Base-by-base conservation (phyloP, 768 basidiomycete species). In the Rhodotorula diobovata region DNA sequence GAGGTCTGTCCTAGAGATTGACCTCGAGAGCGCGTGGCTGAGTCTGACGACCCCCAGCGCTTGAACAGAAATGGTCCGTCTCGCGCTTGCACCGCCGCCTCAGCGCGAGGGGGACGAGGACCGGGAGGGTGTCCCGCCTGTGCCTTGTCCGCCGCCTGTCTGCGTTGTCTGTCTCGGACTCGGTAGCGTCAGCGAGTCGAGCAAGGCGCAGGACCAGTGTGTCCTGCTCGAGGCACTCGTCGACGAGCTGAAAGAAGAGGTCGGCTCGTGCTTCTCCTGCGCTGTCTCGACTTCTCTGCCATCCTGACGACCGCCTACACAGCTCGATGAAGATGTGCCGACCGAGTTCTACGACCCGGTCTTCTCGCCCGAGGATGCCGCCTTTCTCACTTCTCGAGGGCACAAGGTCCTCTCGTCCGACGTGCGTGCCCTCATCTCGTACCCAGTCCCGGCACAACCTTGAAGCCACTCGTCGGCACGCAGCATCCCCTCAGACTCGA, bases 141-240 rank as follows among this genome's bases (percentile, higher is more conserved):
- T 35, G 20, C 37, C 61, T 0, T 74, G 66, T 45, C 68, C 68
- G 4, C 12, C 21, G 23, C 73, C 73, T 2, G 46, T 14, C 5
- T 35, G 56, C 7, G 63, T 71, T 20, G 69, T 75, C 4, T 76
- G 75, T 41, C 56, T 76, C 11, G 75, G 75, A 2, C 51, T 76
- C 25, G 75, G 75, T 1, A 73, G 70, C 37, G 23, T 76, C 7
- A 35, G 58, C n/a, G 74, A 75, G 20, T 71, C 69, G 55, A 58
- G 35, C 32, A 73, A 73, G 39, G 58, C 72, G 16, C 71, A 73
- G 34, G 75, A 76, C 10, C 75, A 76, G 62, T 73, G 66, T 62
- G 9, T 73, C 28, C 43, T 76, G 3, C 41, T 73, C 12, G 43
- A 69, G 18, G 69, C 35, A 20, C 39, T 73, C 48, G 8, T 72